Conservation (phyloP, 352 stramenopile genomes). For the Phytophthora melonis region DNA sequence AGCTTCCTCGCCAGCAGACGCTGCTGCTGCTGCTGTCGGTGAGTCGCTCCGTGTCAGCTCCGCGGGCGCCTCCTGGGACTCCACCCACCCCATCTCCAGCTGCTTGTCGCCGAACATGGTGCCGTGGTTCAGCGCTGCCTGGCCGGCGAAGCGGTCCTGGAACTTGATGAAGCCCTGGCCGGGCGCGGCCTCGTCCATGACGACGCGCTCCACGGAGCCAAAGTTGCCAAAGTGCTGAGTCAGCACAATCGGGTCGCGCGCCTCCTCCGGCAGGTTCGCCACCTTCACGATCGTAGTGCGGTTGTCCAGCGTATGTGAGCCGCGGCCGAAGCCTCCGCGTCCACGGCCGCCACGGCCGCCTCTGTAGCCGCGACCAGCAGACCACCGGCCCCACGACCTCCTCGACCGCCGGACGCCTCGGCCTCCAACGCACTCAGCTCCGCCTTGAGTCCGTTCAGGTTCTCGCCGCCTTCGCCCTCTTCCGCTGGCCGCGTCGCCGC, state of each 20-base stretch:
- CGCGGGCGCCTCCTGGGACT: constrained; percentile 63
- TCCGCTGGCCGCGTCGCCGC: constrained; percentile 17
- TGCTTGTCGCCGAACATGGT: constrained; percentile 64
- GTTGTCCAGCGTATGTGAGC: constrained; percentile 84
- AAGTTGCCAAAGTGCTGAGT: constrained; percentile 91
- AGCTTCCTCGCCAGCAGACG: constrained; percentile 13
- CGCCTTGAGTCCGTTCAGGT: constrained; percentile 64
- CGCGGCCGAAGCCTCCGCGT: constrained; percentile 48
- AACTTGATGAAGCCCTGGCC: constrained; percentile 85
- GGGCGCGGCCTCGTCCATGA: constrained; percentile 58
- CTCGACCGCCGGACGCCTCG: constrained; percentile 47
- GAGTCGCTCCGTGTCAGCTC: constrained; percentile 47
- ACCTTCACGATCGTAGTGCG: constrained; percentile 88
- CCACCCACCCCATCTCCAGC: constrained; percentile 73
- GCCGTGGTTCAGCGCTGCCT: constrained; percentile 73
- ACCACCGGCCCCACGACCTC: constrained; percentile 52
- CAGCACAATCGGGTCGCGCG: constrained; percentile 76
- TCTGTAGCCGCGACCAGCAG: constrained; percentile 54
- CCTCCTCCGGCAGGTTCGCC: constrained; percentile 76
- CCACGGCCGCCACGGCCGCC: constrained; percentile 63
- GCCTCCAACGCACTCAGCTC: constrained; percentile 77
- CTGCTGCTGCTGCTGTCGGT: constrained; percentile 15
- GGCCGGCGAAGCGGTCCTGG: constrained; percentile 77
- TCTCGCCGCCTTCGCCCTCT: constrained; percentile 31
- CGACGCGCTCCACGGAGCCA: constrained; percentile 80